Evolutionary conservation across 2,329 filamentous ascomycete genomes (phyloP).

Genomic region (Colletotrichum musicola): DNA sequence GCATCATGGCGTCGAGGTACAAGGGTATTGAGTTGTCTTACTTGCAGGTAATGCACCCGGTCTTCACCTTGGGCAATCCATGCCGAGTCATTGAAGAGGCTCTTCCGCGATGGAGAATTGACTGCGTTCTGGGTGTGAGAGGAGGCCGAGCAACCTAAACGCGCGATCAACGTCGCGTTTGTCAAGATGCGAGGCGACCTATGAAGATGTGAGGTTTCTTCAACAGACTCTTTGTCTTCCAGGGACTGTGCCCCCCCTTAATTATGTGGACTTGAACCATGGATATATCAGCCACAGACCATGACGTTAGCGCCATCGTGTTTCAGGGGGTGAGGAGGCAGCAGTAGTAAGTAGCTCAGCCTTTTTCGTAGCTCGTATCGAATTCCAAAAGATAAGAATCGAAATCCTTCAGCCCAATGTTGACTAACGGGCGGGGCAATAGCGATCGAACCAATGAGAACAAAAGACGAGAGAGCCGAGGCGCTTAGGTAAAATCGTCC

Average conservation of each 20-base stretch:
- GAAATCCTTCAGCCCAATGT: background rate
- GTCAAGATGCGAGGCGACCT: constrained; percentile 28
- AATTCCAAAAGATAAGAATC: background rate
- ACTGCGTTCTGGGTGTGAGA: background rate
- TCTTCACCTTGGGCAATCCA: constrained; percentile 41
- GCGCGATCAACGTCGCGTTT: background rate
- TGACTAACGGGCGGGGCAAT: constrained; percentile 13
- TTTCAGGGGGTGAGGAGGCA: background rate
- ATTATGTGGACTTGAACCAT: background rate
- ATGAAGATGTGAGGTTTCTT: constrained; percentile 1
- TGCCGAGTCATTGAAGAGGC: constrained; percentile 10
- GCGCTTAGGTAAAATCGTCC: background rate
- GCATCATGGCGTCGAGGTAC: background rate
- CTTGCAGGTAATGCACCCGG: constrained; percentile 45
- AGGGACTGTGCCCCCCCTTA: constrained; percentile 7
- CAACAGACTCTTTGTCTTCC: background rate
- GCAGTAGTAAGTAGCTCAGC: background rate
- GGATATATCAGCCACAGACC: background rate
- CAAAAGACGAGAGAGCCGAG: background rate
- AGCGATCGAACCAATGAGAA: constrained; percentile 19
- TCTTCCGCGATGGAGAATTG: background rate
- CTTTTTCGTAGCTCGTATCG: background rate
- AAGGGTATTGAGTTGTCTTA: constrained; percentile 28
- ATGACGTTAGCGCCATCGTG: background rate
- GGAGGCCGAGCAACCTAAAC: background rate